phyloP scores from a whole-genome alignment of 345 rosid genomes.

The Camelina neglecta region DNA sequence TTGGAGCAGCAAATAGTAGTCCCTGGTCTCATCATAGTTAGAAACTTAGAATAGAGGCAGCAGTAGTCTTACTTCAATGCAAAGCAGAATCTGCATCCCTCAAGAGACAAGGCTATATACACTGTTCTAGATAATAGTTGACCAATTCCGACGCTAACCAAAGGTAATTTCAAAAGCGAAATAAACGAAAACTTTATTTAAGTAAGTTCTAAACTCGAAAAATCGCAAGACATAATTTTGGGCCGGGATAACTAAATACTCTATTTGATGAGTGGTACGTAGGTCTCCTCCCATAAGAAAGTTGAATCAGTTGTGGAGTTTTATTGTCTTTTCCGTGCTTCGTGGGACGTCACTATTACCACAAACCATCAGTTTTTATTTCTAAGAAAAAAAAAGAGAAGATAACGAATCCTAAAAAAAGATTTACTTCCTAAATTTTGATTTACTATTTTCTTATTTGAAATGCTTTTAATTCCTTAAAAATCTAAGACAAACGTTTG shows the following conservation, averaged over 20 bases:
- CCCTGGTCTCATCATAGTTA: too few relatives aligned
- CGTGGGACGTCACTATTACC: slow-evolving; percentile 13
- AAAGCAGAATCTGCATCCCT: too few relatives aligned
- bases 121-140: too few relatives aligned
- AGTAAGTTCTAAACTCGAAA: too few relatives aligned
- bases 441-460: slow-evolving; percentile 31
- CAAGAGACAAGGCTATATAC: too few relatives aligned
- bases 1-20: too few relatives aligned
- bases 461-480: slow-evolving; percentile 27
- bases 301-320: slow-evolving; percentile 34
- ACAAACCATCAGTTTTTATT: slow-evolving; percentile 35
- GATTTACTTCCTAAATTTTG: slow-evolving; percentile 25
- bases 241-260: slow-evolving; percentile 22
- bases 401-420: slow-evolving; percentile 21
- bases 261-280: slow-evolving; percentile 20
- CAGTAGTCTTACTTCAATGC: too few relatives aligned
- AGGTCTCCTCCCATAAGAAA: slow-evolving; percentile 13
- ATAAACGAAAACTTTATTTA: neutral
- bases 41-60: too few relatives aligned
- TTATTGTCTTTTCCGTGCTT: slow-evolving; percentile 31
- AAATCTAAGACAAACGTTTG: slow-evolving; percentile 28
- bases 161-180: neutral
- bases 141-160: too few relatives aligned
- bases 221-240: slow-evolving; percentile 1
- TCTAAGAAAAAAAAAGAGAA: slow-evolving; percentile 10